Conservation (phyloP, 2,329 filamentous ascomycete species). For the Colletotrichum endophyticum region DNA sequence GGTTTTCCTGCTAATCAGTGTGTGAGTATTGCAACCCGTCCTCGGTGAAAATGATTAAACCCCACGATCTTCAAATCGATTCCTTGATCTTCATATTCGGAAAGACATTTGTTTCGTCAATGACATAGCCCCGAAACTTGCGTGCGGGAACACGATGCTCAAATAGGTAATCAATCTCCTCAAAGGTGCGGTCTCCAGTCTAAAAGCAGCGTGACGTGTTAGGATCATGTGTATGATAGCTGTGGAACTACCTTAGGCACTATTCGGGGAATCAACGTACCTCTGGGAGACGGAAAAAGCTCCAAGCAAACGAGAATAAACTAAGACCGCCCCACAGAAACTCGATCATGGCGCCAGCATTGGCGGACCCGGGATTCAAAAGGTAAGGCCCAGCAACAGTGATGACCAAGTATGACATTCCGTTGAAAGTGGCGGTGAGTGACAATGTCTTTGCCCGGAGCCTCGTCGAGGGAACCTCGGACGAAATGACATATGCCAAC, state of each 20-base stretch:
- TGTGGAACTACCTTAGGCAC: neutral
- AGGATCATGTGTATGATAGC: neutral
- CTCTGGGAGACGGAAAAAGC: neutral
- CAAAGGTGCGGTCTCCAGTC: neutral
- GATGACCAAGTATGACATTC: neutral
- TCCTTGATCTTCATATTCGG: neutral
- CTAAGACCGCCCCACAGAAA: neutral
- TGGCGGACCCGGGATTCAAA: neutral
- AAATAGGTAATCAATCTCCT: neutral
- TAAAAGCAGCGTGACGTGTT: neutral
- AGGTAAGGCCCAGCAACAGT: neutral
- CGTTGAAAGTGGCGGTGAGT: neutral
- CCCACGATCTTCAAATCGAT: neutral
- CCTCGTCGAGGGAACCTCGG: neutral
- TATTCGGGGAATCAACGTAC: neutral
- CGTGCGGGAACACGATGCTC: neutral
- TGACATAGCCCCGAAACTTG: neutral
- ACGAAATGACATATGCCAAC: neutral
- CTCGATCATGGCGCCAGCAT: neutral
- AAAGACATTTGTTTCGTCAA: neutral
- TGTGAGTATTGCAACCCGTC: neutral
- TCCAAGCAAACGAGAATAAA: neutral
- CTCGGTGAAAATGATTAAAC: neutral
- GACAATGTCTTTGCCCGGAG: neutral
- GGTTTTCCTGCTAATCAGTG: rapidly evolving